Percentiles rank a stretch among this genome's conserved stretches.
Conservation (phyloP, 192 early-diverging fungal species). For the Backusella macrospora region DNA sequence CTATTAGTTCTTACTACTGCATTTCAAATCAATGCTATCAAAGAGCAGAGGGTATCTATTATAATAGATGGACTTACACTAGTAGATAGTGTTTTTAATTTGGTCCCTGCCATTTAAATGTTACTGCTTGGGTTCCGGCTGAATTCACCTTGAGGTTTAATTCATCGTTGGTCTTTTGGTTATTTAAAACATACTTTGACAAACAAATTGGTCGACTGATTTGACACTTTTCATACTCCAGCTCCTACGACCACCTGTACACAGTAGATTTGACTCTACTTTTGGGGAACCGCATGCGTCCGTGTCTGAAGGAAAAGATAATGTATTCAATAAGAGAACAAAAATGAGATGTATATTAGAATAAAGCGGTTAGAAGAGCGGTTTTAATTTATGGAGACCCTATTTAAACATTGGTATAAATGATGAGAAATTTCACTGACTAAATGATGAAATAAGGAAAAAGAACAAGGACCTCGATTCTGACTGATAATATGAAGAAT, state of each 20-base stretch:
- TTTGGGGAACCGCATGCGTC: not conserved
- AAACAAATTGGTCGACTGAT: slow-evolving; percentile 10
- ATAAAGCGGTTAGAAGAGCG: slow-evolving; percentile 18
- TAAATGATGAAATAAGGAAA: slow-evolving; percentile 15
- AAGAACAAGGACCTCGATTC: not conserved
- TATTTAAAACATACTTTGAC: slow-evolving; percentile 3
- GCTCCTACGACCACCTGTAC: slow-evolving; percentile 24
- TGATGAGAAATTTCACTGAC: too few relatives aligned
- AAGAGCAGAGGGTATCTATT: slow-evolving; percentile 21
- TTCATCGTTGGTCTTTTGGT: slow-evolving; percentile 33
- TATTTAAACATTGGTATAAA: slow-evolving; percentile 31
- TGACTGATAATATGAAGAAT: not conserved
- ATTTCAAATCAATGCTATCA: not conserved
- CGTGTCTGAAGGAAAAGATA: not conserved
- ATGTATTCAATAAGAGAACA: not conserved
- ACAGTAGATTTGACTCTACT: not conserved
- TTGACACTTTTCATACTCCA: slow-evolving; percentile 2
- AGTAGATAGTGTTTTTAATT: slow-evolving; percentile 25
- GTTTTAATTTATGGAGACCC: slow-evolving; percentile 22
- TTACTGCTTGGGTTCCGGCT: slow-evolving; percentile 26
- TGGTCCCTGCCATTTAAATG: slow-evolving; percentile 17
- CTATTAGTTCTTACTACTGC: not conserved
- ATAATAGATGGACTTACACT: slow-evolving; percentile 22
- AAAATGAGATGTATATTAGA: not conserved
- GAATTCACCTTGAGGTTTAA: slow-evolving; percentile 28